phyloP scores from a whole-genome alignment of 768 basidiomycete genomes.

The Russula emetica region DNA sequence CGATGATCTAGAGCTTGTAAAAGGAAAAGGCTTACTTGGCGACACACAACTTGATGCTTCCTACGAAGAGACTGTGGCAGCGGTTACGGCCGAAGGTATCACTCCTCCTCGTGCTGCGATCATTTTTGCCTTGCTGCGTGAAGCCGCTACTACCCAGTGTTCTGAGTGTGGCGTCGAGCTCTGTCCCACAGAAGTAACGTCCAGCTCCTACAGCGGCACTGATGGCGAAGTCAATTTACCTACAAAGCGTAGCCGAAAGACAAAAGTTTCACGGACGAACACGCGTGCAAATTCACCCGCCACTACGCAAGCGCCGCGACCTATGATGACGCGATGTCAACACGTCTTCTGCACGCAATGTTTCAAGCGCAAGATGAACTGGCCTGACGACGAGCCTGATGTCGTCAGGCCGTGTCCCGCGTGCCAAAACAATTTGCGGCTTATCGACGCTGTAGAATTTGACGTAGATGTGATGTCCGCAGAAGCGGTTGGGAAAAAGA shows the following conservation, averaged over 20 bases:
- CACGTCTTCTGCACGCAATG: slow-evolving; percentile 89
- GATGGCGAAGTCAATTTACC: slow-evolving; percentile 50
- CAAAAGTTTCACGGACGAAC: slow-evolving; percentile 62
- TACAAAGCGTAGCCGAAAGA: slow-evolving; percentile 48
- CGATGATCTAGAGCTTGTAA: slow-evolving; percentile 88
- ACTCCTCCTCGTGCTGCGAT: slow-evolving; percentile 68
- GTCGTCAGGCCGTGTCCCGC: slow-evolving; percentile 64
- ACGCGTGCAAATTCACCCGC: slow-evolving; percentile 62
- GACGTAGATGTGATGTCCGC: slow-evolving; percentile 52
- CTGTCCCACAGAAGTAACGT: slow-evolving; percentile 41
- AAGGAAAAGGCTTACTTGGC: slow-evolving; percentile 53
- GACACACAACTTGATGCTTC: slow-evolving; percentile 46
- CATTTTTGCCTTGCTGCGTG: slow-evolving; percentile 81
- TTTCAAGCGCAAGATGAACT: slow-evolving; percentile 77
- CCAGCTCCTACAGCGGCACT: slow-evolving; percentile 40
- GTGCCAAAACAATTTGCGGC: slow-evolving; percentile 65
- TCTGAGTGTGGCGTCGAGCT: slow-evolving; percentile 83
- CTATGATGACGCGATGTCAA: slow-evolving; percentile 86
- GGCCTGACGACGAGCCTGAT: slow-evolving; percentile 65
- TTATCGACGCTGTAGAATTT: slow-evolving; percentile 80
- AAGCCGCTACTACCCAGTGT: slow-evolving; percentile 85
- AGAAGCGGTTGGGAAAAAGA: slow-evolving; percentile 51
- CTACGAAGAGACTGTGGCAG: slow-evolving; percentile 76
- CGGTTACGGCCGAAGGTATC: slow-evolving; percentile 75
- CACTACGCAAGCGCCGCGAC: slow-evolving; percentile 51